A percentile compares a stretch with the other conserved stretches of the same genome.
phyloP scores from a whole-genome alignment of 768 basidiomycete species.

The Calocera viscosa region DNA sequence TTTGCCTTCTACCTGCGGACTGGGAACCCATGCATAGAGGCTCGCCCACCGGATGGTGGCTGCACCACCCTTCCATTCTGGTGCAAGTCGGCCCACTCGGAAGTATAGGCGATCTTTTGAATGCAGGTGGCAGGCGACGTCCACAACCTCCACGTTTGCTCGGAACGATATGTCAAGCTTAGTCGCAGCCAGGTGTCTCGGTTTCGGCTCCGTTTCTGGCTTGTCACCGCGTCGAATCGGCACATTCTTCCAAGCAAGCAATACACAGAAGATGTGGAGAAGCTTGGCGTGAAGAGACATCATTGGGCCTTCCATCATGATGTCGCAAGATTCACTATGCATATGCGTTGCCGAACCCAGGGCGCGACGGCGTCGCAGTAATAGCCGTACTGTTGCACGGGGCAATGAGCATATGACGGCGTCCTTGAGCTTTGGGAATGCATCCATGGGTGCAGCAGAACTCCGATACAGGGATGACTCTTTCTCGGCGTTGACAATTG shows the following conservation, averaged over 20 bases:
- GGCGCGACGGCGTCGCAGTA: slow-evolving; percentile 10
- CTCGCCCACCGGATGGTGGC: slow-evolving; percentile 31
- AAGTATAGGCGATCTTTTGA: slow-evolving; percentile 17
- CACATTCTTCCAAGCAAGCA: slow-evolving; percentile 28
- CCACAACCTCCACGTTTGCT: background rate
- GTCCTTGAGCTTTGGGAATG: slow-evolving; percentile 22
- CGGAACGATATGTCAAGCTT: background rate
- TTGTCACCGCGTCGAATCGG: background rate
- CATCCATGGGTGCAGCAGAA: slow-evolving; percentile 33
- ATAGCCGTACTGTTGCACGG: background rate
- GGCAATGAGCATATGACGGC: slow-evolving; percentile 23
- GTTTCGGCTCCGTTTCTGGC: background rate
- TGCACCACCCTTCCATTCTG: slow-evolving; percentile 26
- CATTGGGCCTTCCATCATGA: slow-evolving; percentile 6
- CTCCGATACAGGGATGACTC: slow-evolving; percentile 26
- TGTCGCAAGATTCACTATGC: slow-evolving; percentile 8
- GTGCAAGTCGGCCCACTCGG: slow-evolving; percentile 23
- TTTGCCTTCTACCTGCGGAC: slow-evolving; percentile 32
- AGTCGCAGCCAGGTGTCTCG: background rate
- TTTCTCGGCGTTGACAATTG: slow-evolving; percentile 42
- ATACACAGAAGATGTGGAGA: slow-evolving; percentile 34
- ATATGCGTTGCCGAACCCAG: background rate
- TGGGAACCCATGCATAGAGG: slow-evolving; percentile 42
- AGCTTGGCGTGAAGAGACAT: background rate
- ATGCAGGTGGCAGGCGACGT: slow-evolving; percentile 18